A percentile compares a stretch with the other conserved stretches of the same genome.
These are phyloP conservation scores for Microdochium bolleyi DNA, from an alignment of 2,329 filamentous ascomycete species.

Conservation along the genomic window DNA sequence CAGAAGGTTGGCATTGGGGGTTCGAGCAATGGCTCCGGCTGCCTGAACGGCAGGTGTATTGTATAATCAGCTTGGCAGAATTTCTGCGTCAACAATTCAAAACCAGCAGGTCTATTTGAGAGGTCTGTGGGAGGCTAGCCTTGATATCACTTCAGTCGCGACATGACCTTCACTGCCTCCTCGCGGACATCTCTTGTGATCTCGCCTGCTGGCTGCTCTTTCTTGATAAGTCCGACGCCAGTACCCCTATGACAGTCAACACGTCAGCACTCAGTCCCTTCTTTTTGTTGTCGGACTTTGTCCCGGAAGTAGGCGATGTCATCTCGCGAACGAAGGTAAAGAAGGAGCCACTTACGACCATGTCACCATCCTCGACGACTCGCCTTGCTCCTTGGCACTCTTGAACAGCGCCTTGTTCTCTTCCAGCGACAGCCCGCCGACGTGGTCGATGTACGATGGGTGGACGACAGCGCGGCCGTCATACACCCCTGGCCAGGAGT, in stretches of 20 bases:
- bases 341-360: slow-evolving; percentile 20
- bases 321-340: background rate
- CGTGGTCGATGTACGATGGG: slow-evolving; percentile 14
- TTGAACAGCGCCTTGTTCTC: slow-evolving; percentile 16
- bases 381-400: slow-evolving; percentile 12
- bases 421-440: slow-evolving; percentile 14
- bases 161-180: slow-evolving; percentile 13
- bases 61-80: too few relatives aligned
- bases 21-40: too few relatives aligned
- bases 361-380: slow-evolving; percentile 17
- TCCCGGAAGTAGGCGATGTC: too few relatives aligned
- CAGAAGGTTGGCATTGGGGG: too few relatives aligned
- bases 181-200: slow-evolving; percentile 17
- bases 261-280: background rate
- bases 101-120: too few relatives aligned
- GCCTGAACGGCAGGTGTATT: too few relatives aligned
- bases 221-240: slow-evolving; percentile 16
- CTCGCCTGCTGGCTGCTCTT: slow-evolving; percentile 16
- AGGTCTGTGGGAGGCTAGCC: too few relatives aligned
- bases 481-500: slow-evolving; percentile 18
- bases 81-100: too few relatives aligned
- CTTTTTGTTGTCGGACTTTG: background rate
- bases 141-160: background rate
- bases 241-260: slow-evolving; percentile 9
- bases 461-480: slow-evolving; percentile 20